Evolutionary conservation across 176 grass and related monocot species (phyloP).

Genomic region (Neostapfia colusana): DNA sequence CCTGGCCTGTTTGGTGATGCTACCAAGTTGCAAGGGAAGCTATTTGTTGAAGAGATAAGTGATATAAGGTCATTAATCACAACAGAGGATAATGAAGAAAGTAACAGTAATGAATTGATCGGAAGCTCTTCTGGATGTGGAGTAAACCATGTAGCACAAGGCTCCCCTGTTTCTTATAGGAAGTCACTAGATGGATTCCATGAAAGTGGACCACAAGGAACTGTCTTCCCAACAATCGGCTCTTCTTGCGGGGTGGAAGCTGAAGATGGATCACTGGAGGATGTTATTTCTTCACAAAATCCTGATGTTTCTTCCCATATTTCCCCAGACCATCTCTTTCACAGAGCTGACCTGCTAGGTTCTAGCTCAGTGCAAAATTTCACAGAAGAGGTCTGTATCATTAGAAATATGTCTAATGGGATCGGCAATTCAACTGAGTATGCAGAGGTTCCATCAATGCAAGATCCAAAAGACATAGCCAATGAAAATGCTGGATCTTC

Average conservation of each 20-base stretch:
- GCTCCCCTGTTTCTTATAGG: conserved; percentile 38
- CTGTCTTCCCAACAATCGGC: conserved; percentile 15
- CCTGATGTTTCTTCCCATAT: conserved; percentile 61
- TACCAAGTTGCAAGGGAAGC: conserved; percentile 54
- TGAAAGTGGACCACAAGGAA: conserved; percentile 44
- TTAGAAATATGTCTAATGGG: conserved; percentile 36
- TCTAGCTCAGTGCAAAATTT: conserved; percentile 47
- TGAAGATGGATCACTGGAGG: conserved; percentile 51
- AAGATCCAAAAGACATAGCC: conserved; percentile 25
- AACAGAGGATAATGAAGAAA: conserved; percentile 63
- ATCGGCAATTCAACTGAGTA: conserved; percentile 42
- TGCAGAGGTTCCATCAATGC: conserved; percentile 50
- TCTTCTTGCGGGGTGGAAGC: conserved; percentile 35
- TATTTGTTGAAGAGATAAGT: conserved; percentile 58
- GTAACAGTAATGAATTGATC: conserved; percentile 59
- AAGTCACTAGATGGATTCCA: conserved; percentile 34
- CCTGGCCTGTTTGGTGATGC: conserved; percentile 45
- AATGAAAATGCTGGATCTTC: conserved; percentile 31
- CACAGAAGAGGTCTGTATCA: conserved; percentile 30
- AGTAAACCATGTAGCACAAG: conserved; percentile 28
- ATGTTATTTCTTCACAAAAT: conserved; percentile 67
- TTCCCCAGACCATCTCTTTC: conserved; percentile 49
- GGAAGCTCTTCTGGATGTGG: conserved; percentile 44
- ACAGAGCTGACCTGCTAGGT: conserved; percentile 10
- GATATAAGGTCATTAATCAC: conserved; percentile 42